Evolutionary conservation across 805 yeast genomes (phyloP), one percentile per base, ranked within the genome.

Genomic region (Blastobotrys chiropterorum): DNA sequence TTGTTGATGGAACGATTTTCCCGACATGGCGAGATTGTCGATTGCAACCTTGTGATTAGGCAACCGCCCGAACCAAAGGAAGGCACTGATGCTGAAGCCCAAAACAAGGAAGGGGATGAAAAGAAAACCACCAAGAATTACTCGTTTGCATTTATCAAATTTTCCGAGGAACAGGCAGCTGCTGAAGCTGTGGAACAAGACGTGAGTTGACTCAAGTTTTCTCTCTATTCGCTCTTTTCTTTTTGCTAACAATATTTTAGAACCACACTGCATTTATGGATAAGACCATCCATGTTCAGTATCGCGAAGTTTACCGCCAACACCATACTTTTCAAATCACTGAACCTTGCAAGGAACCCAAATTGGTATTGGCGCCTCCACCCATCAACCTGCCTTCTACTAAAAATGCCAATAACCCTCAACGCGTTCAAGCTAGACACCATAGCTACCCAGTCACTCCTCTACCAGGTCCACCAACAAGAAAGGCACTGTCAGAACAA

Each of bases 281-380:
- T 53, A 83, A 78, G 64, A 84, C 92, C 6, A 85, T 89, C 74
- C 94, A 86, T 66, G 96, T 89, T 46, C 95, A 87, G 67, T 86
- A 84, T 64, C 78, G 86, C 52, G 94, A 86, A 64, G 67, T 81
- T 60, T 72, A 75, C 55, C 73, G 68, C 53, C 64, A 48, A 31
- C 30, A 43, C n/a, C n/a, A n/a, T n/a, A n/a, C n/a, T 30, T 16
- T 46, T 21, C 44, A 41, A 30, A 44, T 26, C 31, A 46, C 46
- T 31, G 38, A 34, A 34, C 51, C 52, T 38, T 45, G 63, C 56
- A 48, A 62, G 65, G 62, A 68, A 63, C 74, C 77, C 44, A 69
- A 67, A 49, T 64, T 82, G 54, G 76, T 73, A 43, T 72, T 86
- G 52, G 95, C 95, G 0, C 95, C 95, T 6, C 92, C 95, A 3